Conservation (phyloP, 1,284 basidiomycete species). For the Taiwanofungus camphoratus region DNA sequence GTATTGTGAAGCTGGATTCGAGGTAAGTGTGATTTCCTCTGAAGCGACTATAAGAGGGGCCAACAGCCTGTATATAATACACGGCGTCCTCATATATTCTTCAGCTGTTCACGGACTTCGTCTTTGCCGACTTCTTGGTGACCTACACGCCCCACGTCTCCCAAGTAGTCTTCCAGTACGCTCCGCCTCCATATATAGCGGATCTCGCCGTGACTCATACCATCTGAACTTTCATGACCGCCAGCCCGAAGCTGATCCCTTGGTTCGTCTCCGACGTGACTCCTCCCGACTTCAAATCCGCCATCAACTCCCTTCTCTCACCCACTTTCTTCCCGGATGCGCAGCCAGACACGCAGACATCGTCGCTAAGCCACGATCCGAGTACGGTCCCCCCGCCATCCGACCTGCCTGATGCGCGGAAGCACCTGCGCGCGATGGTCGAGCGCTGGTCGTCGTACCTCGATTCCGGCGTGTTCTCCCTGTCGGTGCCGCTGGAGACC, state of each 20-base stretch:
- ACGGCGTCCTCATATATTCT: too few species aligned
- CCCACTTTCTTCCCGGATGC: constrained; percentile 49
- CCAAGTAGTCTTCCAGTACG: constrained; percentile 86
- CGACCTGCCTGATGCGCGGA: constrained; percentile 22
- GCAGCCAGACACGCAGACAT: constrained; percentile 11
- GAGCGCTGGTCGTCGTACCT: constrained; percentile 74
- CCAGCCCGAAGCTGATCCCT: constrained; percentile 81
- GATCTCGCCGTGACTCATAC: not conserved
- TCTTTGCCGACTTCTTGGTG: constrained; percentile 92
- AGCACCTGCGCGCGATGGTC: constrained; percentile 57
- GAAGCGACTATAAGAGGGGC: not conserved
- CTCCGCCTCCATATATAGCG: constrained; percentile 10
- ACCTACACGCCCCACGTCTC: constrained; percentile 80
- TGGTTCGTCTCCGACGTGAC: constrained; percentile 95
- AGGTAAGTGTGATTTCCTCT: constrained; percentile 40
- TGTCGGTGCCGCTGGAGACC: constrained; percentile 65
- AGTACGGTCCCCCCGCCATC: constrained; percentile 10
- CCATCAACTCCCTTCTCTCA: constrained; percentile 50
- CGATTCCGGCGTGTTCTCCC: constrained; percentile 62
- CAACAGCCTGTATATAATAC: not conserved
- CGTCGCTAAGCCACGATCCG: not conserved
- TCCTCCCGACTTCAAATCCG: constrained; percentile 66
- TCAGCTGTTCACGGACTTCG: constrained; percentile 88
- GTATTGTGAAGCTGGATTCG: constrained; percentile 71
- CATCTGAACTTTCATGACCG: not conserved